Conservation (phyloP, 169 alveolate species). For the Eimeria acervulina region DNA sequence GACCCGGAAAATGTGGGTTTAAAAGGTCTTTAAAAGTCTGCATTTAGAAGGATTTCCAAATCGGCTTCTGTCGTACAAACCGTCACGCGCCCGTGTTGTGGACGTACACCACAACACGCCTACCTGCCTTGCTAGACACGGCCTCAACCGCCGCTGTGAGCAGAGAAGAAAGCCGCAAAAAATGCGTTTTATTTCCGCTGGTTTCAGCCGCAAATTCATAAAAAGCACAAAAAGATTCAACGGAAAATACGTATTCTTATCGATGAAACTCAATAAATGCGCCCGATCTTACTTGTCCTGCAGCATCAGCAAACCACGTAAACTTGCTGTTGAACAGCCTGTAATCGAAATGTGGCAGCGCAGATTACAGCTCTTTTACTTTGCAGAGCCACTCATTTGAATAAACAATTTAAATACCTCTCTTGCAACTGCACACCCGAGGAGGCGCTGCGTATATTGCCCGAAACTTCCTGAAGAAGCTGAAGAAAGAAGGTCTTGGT, state of each 20-base stretch:
- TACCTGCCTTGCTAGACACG: constrained; percentile 18
- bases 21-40: background rate
- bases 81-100: background rate
- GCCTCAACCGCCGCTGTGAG: background rate
- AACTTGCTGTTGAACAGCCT: too few relatives aligned
- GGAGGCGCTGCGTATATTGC: too few relatives aligned
- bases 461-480: too few relatives aligned
- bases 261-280: background rate
- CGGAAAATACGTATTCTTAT: background rate
- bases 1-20: background rate
- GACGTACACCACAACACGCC: constrained; percentile 10
- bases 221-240: background rate
- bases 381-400: too few relatives aligned
- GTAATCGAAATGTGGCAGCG: too few relatives aligned
- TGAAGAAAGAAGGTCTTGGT: too few relatives aligned
- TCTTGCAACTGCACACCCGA: too few relatives aligned
- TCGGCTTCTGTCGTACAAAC: background rate
- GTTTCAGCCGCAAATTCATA: background rate
- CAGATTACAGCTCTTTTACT: too few relatives aligned
- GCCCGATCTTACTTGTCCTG: background rate
- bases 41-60: background rate
- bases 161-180: background rate
- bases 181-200: background rate
- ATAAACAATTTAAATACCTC: too few relatives aligned
- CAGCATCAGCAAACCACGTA: background rate